A percentile compares a stretch with the other conserved stretches of the same genome.
These are phyloP conservation scores for Saitozyma sp. DNA, from an alignment of 768 basidiomycete species.

Conservation along the genomic window DNA sequence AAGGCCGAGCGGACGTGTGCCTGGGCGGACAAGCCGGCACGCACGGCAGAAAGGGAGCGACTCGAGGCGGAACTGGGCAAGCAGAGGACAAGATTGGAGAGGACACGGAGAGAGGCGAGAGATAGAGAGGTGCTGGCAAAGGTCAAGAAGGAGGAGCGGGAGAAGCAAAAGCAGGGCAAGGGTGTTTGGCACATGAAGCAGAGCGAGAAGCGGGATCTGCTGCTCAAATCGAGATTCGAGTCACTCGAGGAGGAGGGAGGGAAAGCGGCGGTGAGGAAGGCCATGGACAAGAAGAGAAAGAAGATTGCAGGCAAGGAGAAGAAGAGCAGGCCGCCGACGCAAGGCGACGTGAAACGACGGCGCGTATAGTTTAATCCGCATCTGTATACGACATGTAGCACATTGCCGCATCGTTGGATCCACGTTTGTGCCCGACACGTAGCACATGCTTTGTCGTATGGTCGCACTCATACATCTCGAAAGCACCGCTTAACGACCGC, in stretches of 20 bases:
- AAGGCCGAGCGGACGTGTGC: slow-evolving; percentile 55
- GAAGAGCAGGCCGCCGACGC: slow-evolving; percentile 65
- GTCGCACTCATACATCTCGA: background rate
- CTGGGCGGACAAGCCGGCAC: slow-evolving; percentile 54
- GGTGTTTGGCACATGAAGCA: slow-evolving; percentile 81
- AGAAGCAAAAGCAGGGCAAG: slow-evolving; percentile 75
- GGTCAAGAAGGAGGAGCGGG: slow-evolving; percentile 62
- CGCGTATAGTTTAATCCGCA: background rate
- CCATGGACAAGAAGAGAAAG: slow-evolving; percentile 82
- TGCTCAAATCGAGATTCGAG: slow-evolving; percentile 75
- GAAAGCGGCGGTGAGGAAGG: slow-evolving; percentile 76
- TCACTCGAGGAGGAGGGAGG: slow-evolving; percentile 76
- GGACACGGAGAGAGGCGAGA: slow-evolving; percentile 67
- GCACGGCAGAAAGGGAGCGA: slow-evolving; percentile 67
- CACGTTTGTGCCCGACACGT: too few relatives aligned
- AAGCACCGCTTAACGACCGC: slow-evolving; percentile 45
- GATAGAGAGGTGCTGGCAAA: slow-evolving; percentile 67
- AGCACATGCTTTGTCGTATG: too few relatives aligned
- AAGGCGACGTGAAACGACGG: background rate
- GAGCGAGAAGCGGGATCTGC: slow-evolving; percentile 72
- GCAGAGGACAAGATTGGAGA: slow-evolving; percentile 73
- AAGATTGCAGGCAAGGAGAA: slow-evolving; percentile 88
- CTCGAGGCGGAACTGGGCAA: slow-evolving; percentile 74
- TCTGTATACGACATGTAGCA: too few relatives aligned
- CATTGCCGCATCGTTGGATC: too few relatives aligned